Conservation (phyloP, 148 eudicot genomes). For the Spergularia marina region DNA sequence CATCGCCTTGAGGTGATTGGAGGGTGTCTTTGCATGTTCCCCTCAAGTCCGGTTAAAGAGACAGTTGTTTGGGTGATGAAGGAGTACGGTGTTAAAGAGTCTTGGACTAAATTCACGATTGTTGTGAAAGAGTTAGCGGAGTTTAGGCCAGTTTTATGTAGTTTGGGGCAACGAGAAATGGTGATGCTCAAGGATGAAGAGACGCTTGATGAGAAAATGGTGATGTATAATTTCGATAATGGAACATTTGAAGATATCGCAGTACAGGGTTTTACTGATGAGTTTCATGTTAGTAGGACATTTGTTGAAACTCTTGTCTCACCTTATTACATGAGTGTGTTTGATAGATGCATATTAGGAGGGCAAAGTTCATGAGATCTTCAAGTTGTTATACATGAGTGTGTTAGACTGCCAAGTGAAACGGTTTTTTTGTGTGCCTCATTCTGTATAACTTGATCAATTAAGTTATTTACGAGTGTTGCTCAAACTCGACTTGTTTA, state of each 20-base stretch:
- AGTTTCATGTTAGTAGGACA: neutral
- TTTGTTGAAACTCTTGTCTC: conserved; percentile 21
- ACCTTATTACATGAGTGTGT: conserved; percentile 18
- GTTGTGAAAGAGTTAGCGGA: neutral
- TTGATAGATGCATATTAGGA: no score
- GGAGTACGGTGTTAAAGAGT: conserved; percentile 11
- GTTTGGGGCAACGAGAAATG: neutral
- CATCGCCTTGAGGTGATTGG: conserved; percentile 10
- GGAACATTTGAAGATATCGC: neutral
- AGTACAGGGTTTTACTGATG: neutral
- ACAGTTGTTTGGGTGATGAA: conserved; percentile 24
- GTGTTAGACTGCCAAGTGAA: no score
- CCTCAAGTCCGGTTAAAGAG: neutral
- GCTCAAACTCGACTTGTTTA: no score
- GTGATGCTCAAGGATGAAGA: conserved; percentile 11
- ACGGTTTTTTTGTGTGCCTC: no score
- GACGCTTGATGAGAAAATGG: neutral
- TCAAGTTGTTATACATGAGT: no score
- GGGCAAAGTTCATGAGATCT: no score
- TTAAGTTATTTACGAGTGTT: no score
- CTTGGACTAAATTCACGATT: conserved; percentile 11
- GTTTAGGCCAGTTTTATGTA: neutral
- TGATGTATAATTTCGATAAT: conserved; percentile 1
- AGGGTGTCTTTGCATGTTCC: conserved; percentile 19
- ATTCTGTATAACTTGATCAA: no score